Percentiles rank a stretch among this genome's conserved stretches.
Conservation (phyloP, 1,284 basidiomycete genomes). For the Melampsora larici-populina region DNA sequence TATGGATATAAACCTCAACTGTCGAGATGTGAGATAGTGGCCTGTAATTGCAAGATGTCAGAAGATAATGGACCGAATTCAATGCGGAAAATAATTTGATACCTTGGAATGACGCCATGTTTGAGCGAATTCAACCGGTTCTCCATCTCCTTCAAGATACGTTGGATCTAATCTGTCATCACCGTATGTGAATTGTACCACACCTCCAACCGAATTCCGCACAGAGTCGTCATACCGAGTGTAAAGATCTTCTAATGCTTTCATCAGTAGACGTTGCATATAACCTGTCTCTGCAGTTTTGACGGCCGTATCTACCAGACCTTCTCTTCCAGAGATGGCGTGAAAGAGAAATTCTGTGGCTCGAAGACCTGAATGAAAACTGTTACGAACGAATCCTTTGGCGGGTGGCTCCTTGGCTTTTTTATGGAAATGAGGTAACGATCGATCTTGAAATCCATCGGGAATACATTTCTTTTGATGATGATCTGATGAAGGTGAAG, state of each 20-base stretch:
- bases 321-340: constrained; percentile 97
- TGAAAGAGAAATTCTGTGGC: constrained; percentile 99
- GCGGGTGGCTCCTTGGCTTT: constrained; percentile 95
- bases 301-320: constrained; percentile 80
- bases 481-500: too few relatives aligned
- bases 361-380: constrained; percentile 86
- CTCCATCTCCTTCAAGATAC: constrained; percentile 81
- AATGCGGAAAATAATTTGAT: constrained; percentile 21
- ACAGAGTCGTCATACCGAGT: constrained; percentile 98
- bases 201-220: constrained; percentile 86
- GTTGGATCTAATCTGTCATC: constrained; percentile 97
- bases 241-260: constrained; percentile 93
- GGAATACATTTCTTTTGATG: too few relatives aligned
- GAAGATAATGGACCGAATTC: not conserved
- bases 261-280: constrained; percentile 99
- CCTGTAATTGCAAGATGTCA: constrained; percentile 22
- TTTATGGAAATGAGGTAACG: constrained; percentile 96
- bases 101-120: constrained; percentile 86
- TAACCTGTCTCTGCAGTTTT: constrained; percentile 77
- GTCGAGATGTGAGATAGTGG: constrained; percentile 58
- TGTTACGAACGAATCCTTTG: constrained; percentile 97
- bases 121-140: constrained; percentile 82
- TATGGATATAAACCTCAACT: constrained; percentile 71
- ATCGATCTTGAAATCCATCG: constrained; percentile 98
- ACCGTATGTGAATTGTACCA: constrained; percentile 98